These are phyloP conservation scores for Aspergillus niger DNA, from an alignment of 2,329 filamentous ascomycete species.

Conservation along the genomic window DNA sequence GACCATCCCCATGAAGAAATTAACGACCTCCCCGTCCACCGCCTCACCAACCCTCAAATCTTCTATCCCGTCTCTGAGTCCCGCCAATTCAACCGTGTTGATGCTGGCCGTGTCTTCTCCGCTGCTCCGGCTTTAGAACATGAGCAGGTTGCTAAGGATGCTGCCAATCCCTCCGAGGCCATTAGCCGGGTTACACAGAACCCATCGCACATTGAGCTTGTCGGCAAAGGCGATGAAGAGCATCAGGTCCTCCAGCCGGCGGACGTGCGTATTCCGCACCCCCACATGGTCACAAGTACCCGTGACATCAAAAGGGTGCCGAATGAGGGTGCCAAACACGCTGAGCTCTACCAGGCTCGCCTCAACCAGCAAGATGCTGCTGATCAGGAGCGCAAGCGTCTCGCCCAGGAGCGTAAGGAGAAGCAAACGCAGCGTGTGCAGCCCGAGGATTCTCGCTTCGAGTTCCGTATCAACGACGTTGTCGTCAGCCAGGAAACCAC, in stretches of 20 bases:
- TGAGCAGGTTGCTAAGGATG: slow-evolving; percentile 22
- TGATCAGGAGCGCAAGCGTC: slow-evolving; percentile 42
- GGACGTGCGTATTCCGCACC: slow-evolving; percentile 65
- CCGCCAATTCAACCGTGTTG: slow-evolving; percentile 64
- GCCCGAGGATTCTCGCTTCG: slow-evolving; percentile 55
- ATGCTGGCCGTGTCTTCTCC: slow-evolving; percentile 63
- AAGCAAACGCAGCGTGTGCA: slow-evolving; percentile 46
- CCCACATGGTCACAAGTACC: slow-evolving; percentile 57
- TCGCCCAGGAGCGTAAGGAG: slow-evolving; percentile 46
- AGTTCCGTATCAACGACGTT: slow-evolving; percentile 61
- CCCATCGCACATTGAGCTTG: slow-evolving; percentile 40
- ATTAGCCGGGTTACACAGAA: slow-evolving; percentile 32
- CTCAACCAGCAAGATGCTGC: slow-evolving; percentile 43
- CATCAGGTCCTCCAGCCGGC: slow-evolving; percentile 60
- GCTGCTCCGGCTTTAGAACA: slow-evolving; percentile 43
- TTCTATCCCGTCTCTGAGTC: slow-evolving; percentile 67
- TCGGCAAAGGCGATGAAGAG: slow-evolving; percentile 46
- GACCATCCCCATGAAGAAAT: slow-evolving; percentile 59
- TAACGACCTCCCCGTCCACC: slow-evolving; percentile 64
- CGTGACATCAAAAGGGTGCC: slow-evolving; percentile 45
- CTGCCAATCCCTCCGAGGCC: slow-evolving; percentile 37
- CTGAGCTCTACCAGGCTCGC: slow-evolving; percentile 47
- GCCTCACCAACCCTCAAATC: slow-evolving; percentile 56
- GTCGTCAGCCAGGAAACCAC: slow-evolving; percentile 57
- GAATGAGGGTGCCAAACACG: slow-evolving; percentile 34